Evolutionary conservation across 768 basidiomycete genomes (phyloP), one percentile per base, ranked within the genome.

Genomic region (Mycena filopes): DNA sequence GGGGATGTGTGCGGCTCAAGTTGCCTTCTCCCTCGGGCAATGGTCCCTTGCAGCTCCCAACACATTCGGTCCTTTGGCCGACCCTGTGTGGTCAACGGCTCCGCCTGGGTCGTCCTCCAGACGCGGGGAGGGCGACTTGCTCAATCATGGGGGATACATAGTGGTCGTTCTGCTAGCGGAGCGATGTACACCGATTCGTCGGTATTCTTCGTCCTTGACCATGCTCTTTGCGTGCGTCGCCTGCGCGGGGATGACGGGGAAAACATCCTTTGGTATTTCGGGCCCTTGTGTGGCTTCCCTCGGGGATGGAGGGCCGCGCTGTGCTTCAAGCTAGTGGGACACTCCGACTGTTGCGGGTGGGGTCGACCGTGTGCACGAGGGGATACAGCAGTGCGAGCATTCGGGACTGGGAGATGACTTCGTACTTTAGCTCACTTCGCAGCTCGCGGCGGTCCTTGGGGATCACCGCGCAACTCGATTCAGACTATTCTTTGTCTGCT

Each of bases 401-500:
- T 51, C 23, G 16, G 12, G 21, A n/a, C n/a, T 31, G 2, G 43
- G 26, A 53, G n/a, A 1, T 10, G 48, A 43, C 49, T 0, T 0
- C 25, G 66, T 64, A 69, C 74, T 79, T 80, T 31, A 78, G 78
- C 75, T 72, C 78, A 80, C 76, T 79, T 79, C 75, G 78, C 77
- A 76, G 76, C 74, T 61, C 72, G 66, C 65, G 43, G 23, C 54
- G 40, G 28, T 46, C 36, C 41, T 59, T 41, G 29, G 26, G 49
- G 56, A 41, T 40, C 48, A 28, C 45, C 20, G 57, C 48, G 71
- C 65, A 81, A 80, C 79, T 79, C 79, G 76, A 80, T 81, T 82
- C 80, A 82, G 81, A 82, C 78, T 82, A 80, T 72, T 80, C 80
- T 79, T 72, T 65, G 76, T 73, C 79, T 79, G 77, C 76, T 74